phyloP scores from a whole-genome alignment of 2,329 filamentous ascomycete genomes.

The Beauveria brongniartii region DNA sequence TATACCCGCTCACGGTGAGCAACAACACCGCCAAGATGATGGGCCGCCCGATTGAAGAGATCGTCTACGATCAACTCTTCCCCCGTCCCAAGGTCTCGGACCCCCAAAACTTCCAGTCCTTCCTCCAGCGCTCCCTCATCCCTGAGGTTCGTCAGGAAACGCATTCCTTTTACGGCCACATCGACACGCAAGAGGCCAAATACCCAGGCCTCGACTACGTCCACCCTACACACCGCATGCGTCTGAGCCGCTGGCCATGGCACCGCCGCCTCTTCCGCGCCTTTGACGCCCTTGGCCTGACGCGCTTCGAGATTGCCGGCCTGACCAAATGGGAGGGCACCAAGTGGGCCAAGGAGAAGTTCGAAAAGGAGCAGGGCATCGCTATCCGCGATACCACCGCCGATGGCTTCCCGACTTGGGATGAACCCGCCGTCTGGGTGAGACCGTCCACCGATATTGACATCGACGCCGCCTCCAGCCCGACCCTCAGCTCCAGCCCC shows the following conservation, averaged over 20 bases:
- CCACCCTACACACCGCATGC: slow-evolving; percentile 62
- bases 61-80: slow-evolving; percentile 69
- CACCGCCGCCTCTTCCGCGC: slow-evolving; percentile 69
- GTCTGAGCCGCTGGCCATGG: slow-evolving; percentile 70
- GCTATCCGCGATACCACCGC: slow-evolving; percentile 63
- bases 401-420: slow-evolving; percentile 58
- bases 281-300: slow-evolving; percentile 63
- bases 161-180: slow-evolving; percentile 68
- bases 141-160: slow-evolving; percentile 74
- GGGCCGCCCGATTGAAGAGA: slow-evolving; percentile 59
- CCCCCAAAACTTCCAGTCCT: slow-evolving; percentile 60
- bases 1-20: background rate
- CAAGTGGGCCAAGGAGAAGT: slow-evolving; percentile 73
- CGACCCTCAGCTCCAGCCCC: slow-evolving; percentile 1
- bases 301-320: slow-evolving; percentile 58
- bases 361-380: slow-evolving; percentile 66
- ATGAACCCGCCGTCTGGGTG: slow-evolving; percentile 35
- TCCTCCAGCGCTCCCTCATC: slow-evolving; percentile 64
- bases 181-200: slow-evolving; percentile 71
- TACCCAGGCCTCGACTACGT: slow-evolving; percentile 77
- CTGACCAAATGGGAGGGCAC: slow-evolving; percentile 80
- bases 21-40: slow-evolving; percentile 48
- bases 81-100: slow-evolving; percentile 59
- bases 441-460: slow-evolving; percentile 1
- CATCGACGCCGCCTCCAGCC: background rate